Evolutionary conservation across 2,329 filamentous ascomycete genomes (phyloP).

Genomic region (Aspergillus brunneoviolaceus): DNA sequence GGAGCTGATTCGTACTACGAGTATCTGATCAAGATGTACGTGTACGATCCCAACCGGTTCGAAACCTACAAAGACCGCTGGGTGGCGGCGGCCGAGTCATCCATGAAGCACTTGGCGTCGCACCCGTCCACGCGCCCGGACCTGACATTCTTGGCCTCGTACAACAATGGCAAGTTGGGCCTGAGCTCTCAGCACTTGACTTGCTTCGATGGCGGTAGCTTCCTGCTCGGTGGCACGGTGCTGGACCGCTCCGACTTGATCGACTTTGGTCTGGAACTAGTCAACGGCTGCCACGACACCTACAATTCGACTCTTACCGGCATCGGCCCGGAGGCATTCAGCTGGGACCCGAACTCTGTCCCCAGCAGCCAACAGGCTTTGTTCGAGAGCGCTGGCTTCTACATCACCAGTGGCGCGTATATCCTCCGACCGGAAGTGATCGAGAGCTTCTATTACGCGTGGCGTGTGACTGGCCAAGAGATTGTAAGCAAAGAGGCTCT

Average conservation of each 20-base stretch:
- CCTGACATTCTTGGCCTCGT: slow-evolving; percentile 61
- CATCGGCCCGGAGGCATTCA: slow-evolving; percentile 74
- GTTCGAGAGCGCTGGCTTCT: slow-evolving; percentile 69
- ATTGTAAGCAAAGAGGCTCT: slow-evolving; percentile 41
- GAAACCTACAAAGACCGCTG: slow-evolving; percentile 68
- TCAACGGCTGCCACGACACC: slow-evolving; percentile 70
- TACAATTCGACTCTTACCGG: slow-evolving; percentile 67
- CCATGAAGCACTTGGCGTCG: slow-evolving; percentile 68
- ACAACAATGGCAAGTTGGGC: slow-evolving; percentile 35
- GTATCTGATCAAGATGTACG: slow-evolving; percentile 87
- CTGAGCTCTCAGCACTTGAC: slow-evolving; percentile 57
- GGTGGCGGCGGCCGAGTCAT: slow-evolving; percentile 72
- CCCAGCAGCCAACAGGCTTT: slow-evolving; percentile 56
- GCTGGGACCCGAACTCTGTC: slow-evolving; percentile 56
- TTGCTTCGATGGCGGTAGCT: slow-evolving; percentile 82
- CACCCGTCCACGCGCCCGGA: slow-evolving; percentile 67
- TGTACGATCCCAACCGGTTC: slow-evolving; percentile 70
- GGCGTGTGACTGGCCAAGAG: slow-evolving; percentile 70
- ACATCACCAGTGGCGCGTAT: slow-evolving; percentile 62
- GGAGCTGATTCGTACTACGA: slow-evolving; percentile 82
- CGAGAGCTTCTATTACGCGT: slow-evolving; percentile 85
- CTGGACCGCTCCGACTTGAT: slow-evolving; percentile 66
- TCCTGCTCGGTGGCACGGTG: slow-evolving; percentile 75
- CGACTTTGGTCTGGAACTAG: slow-evolving; percentile 70
- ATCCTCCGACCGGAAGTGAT: slow-evolving; percentile 76